Evolutionary conservation across 108 stramenopile species (phyloP), one percentile per base, ranked within the genome.

Genomic region (Pseudonitzschia delicatissima): DNA sequence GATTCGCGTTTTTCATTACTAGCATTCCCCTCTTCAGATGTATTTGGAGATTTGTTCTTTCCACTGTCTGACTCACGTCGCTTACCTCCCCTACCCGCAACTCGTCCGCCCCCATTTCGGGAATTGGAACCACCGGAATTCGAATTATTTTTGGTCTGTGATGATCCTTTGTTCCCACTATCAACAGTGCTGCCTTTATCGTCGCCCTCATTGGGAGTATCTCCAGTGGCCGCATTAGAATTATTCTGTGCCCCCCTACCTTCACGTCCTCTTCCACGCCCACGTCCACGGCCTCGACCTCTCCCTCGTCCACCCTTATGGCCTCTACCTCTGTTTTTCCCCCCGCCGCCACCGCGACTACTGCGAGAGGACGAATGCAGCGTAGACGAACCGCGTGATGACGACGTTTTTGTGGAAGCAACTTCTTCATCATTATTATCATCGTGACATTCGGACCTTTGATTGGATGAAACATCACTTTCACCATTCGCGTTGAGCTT

Each of bases 291-390:
- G 33, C 44, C 52, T 32, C 61, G 29, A 17, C 55, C 45, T 45
- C 40, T 18, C 27, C 71, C 65, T n/a, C 72, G 35, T 13, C 58
- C 58, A 40, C 65, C 36, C 21, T 64, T 64, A 20, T 58, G 45
- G 20, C 72, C 47, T 17, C 72, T 18, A n/a, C 50, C 50, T 21
- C 62, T 15, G 32, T 36, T 17, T 0, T 36, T 18, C 17, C 50
- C 39, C 21, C 67, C 17, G n/a, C 53, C 67, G 37, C 67, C 48
- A 21, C 48, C 64, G 7, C 64, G 53, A 33, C 68, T 40, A 27
- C 58, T 18, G 40, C 44, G 64, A 15, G 61, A 62, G 20, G 50
- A 51, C 23, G 35, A 34, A 0, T 58, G 34, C 8, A 51, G 12
- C 50, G 50, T 25, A 4, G 23, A 31, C 23, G 50, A 51, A 5